Percentiles rank a stretch among this genome's conserved stretches.
Evolutionary conservation across 139 green algal species (phyloP).

Genomic region (Closterium sp.): DNA sequence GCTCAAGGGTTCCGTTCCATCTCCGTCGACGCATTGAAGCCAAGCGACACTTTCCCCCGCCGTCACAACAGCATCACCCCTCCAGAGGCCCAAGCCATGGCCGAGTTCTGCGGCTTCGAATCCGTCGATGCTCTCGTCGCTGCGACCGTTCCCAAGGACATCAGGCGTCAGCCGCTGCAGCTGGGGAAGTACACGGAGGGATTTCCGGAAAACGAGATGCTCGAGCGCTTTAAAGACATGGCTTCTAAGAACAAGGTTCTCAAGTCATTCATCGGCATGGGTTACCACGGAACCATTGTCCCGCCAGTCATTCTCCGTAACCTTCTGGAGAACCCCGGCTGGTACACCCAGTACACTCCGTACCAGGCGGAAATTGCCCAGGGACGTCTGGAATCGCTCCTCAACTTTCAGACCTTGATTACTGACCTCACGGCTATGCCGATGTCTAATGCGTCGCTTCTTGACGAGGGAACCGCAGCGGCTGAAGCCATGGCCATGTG

Average conservation of each 20-base stretch:
- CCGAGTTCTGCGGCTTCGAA: conserved; percentile 75
- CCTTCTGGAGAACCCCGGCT: conserved; percentile 98
- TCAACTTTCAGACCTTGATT: conserved; percentile 99
- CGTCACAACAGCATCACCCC: conserved; percentile 87
- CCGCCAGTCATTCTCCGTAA: conserved; percentile 96
- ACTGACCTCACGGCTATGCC: conserved; percentile 88
- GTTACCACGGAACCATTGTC: conserved; percentile 93
- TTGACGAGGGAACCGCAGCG: conserved; percentile 97
- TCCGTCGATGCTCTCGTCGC: conserved; percentile 86
- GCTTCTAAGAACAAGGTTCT: conserved; percentile 93
- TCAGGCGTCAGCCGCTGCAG: conserved; percentile 80
- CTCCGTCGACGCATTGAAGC: conserved; percentile 68
- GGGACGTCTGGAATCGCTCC: conserved; percentile 90
- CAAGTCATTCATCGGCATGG: conserved; percentile 96
- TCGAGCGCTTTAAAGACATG: conserved; percentile 82
- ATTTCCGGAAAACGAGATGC: conserved; percentile 85
- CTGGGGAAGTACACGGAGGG: conserved; percentile 81
- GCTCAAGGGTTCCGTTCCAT: conserved; percentile 54
- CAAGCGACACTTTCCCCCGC: conserved; percentile 89
- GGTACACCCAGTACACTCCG: conserved; percentile 99
- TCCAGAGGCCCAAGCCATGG: conserved; percentile 82
- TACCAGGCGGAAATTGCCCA: conserved; percentile 82
- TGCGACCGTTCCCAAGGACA: conserved; percentile 89
- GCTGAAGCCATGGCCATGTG: conserved; percentile 99
- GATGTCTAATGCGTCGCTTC: conserved; percentile 90